Conservation (phyloP, 2,329 filamentous ascomycete species). For the Ilyonectria mors-panacis region DNA sequence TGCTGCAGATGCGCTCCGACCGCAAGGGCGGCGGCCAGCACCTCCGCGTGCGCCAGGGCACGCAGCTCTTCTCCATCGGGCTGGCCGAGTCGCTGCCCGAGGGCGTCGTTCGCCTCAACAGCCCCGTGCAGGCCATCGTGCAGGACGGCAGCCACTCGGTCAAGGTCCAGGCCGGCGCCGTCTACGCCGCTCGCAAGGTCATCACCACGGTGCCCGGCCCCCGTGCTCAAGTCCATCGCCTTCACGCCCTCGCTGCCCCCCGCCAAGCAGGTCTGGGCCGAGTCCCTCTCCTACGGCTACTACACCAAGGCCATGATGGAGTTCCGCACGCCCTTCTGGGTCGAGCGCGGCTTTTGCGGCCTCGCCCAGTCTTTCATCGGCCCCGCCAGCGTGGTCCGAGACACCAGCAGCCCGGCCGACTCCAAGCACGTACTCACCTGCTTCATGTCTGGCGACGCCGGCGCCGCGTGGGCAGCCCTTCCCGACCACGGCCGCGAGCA, state of each 20-base stretch:
- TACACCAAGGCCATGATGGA: slow-evolving; percentile 66
- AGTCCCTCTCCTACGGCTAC: slow-evolving; percentile 59
- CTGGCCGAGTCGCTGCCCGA: slow-evolving; percentile 54
- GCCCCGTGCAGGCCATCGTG: slow-evolving; percentile 50
- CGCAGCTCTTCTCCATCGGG: slow-evolving; percentile 56
- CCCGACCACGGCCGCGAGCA: slow-evolving; percentile 37
- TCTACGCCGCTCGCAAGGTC: slow-evolving; percentile 58
- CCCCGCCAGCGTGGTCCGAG: slow-evolving; percentile 61
- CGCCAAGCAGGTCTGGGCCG: slow-evolving; percentile 53
- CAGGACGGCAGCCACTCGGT: slow-evolving; percentile 42
- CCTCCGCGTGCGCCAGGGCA: slow-evolving; percentile 64
- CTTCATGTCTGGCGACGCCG: slow-evolving; percentile 58
- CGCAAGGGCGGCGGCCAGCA: slow-evolving; percentile 67
- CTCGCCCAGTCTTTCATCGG: slow-evolving; percentile 61
- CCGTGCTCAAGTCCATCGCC: slow-evolving; percentile 59
- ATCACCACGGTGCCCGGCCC: slow-evolving; percentile 65
- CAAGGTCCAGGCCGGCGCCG: slow-evolving; percentile 46
- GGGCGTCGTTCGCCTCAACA: slow-evolving; percentile 48
- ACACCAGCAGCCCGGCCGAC: slow-evolving; percentile 54
- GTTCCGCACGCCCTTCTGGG: slow-evolving; percentile 59
- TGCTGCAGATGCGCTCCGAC: slow-evolving; percentile 68
- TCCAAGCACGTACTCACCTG: slow-evolving; percentile 54
- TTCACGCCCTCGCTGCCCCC: slow-evolving; percentile 64
- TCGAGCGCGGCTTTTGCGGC: slow-evolving; percentile 59
- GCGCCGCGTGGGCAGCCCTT: slow-evolving; percentile 50